A percentile compares a stretch with the other conserved stretches of the same genome.
Conservation (phyloP, 805 yeast species). For the Brettanomyces anomalus region DNA sequence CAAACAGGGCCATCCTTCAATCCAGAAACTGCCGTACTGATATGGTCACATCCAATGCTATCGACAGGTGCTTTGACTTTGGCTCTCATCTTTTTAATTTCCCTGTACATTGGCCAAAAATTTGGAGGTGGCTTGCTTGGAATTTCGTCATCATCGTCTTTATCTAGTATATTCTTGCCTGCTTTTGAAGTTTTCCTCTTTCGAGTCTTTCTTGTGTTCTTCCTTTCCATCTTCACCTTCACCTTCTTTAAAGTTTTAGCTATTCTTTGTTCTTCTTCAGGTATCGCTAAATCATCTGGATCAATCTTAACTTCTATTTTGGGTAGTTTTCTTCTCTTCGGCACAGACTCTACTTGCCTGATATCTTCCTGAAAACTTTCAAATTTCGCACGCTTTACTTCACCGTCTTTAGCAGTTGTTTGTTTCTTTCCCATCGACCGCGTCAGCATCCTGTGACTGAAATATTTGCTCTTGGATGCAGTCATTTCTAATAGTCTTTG, state of each 20-base stretch:
- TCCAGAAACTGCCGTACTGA: conserved; percentile 36
- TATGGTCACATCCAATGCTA: conserved; percentile 71
- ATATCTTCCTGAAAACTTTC: conserved; percentile 7
- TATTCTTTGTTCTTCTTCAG: conserved; percentile 1
- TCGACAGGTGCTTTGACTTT: conserved; percentile 78
- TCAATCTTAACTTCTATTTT: conserved; percentile 8
- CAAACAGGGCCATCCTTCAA: conserved; percentile 29
- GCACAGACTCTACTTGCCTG: not conserved
- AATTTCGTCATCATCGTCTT: conserved; percentile 1
- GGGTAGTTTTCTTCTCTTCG: not conserved
- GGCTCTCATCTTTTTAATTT: conserved; percentile 57
- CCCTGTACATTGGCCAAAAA: conserved; percentile 50
- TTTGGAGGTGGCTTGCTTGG: conserved; percentile 22
- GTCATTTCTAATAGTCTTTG: not conserved
- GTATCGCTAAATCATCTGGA: conserved; percentile 3
- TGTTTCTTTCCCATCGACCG: conserved; percentile 1
- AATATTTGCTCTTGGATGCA: conserved; percentile 5
- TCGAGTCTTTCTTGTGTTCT: not conserved
- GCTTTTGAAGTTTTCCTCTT: conserved; percentile 5
- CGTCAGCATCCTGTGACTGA: conserved; percentile 1
- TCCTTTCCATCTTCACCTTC: not conserved
- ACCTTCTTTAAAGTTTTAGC: not conserved
- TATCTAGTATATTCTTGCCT: not conserved
- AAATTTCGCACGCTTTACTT: not conserved
- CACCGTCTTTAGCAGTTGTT: not conserved